A percentile compares a stretch with the other conserved stretches of the same genome.
phyloP scores from a whole-genome alignment of 2,329 filamentous ascomycete species.

The Colletotrichum chlorophyti region DNA sequence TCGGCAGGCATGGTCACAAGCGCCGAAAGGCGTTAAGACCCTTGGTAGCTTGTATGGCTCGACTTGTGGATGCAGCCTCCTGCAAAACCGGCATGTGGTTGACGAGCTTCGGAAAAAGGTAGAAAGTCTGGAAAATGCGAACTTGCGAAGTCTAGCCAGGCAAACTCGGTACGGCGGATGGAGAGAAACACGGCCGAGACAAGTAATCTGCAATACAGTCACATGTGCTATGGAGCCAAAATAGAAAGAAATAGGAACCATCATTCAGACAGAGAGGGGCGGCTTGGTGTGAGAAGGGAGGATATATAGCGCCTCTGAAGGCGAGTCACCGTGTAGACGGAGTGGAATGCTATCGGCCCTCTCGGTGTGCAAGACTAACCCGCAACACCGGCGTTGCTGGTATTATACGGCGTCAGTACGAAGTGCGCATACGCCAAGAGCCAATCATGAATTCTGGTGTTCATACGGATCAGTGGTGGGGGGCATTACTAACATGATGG shows the following conservation, averaged over 20 bases:
- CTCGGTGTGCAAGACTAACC: background rate
- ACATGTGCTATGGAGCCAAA: background rate
- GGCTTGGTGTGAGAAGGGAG: background rate
- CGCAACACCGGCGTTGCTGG: background rate
- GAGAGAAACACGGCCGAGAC: background rate
- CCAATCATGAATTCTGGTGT: background rate
- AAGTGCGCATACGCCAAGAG: background rate
- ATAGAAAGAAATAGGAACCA: too few relatives aligned
- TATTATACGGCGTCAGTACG: too few relatives aligned
- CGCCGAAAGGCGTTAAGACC: background rate
- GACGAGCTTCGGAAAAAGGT: too few relatives aligned
- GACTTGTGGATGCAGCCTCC: too few relatives aligned
- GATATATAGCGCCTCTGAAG: background rate
- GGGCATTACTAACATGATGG: background rate
- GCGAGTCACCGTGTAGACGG: too few relatives aligned
- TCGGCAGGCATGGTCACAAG: background rate
- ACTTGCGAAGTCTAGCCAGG: too few relatives aligned
- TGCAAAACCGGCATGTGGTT: too few relatives aligned
- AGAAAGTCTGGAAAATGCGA: too few relatives aligned
- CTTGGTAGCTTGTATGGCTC: too few relatives aligned
- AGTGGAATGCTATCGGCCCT: background rate
- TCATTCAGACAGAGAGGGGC: background rate
- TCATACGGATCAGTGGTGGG: background rate
- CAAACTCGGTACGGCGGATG: background rate
- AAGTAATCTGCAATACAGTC: background rate